Evolutionary conservation across 1,284 basidiomycete genomes (phyloP), one percentile per base, ranked within the genome.

Genomic region (Xerocomus minutiporus): DNA sequence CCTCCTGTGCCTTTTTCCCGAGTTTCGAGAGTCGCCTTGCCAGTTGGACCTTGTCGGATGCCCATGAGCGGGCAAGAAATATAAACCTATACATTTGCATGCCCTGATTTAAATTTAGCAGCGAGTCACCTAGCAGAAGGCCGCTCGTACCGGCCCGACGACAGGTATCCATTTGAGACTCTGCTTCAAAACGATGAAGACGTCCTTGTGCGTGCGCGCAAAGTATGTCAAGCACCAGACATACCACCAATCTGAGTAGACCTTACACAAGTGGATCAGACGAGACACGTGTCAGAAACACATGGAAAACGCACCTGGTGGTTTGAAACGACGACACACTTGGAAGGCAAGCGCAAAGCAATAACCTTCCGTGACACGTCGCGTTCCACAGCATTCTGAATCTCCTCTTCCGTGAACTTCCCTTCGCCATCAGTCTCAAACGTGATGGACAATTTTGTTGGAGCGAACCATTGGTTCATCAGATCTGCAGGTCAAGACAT

Each of bases 11-110:
- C 32, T 77, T 77, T 51, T 74, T 75, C 5, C 81, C 85, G 43
- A 86, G 70, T 46, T 73, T 77, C 4, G 81, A 79, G 39, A 86
- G 80, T 60, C 78, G 76, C 26, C 71, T 71, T 28, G 77, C 79
- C 45, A 96, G 76, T 54, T 84, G 78, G 8, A 77, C 64, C 50
- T 82, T 79, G 68, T 96, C 93, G 23, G 86, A 82, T 1, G 87
- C 86, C 93, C 93, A 95, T 15, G 87, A 91, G 34, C 91, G 84
- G 34, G 84, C 83, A 44, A 95, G 78, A 71, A 92, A 92, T 61
- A 97, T 92, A 72, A 97, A 97, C 51, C 84, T 78, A 72, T 86
- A 97, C 73, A 94, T 85, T 79, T 89, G 92, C 94, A 93, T 93
- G 51, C 82, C 88, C 87, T 90, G 54, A 28, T 48, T 57, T 47